phyloP scores from a whole-genome alignment of 2,329 filamentous ascomycete species.

The Colletotrichum tofieldiae region DNA sequence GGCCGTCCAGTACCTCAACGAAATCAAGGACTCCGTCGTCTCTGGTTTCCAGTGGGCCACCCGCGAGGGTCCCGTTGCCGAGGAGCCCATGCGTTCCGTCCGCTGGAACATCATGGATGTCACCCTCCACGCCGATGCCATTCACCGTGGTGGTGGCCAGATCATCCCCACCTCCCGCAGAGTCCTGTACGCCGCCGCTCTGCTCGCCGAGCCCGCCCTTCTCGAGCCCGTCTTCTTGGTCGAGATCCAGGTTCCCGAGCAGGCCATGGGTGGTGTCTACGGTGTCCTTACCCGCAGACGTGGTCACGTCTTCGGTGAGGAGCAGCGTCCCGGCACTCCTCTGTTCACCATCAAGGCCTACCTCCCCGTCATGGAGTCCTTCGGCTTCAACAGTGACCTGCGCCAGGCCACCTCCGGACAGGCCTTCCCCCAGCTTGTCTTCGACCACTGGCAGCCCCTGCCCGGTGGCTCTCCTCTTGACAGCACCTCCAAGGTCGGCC shows the following conservation, averaged over 20 bases:
- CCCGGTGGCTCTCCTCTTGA: conserved; percentile 95
- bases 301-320: conserved; percentile 99
- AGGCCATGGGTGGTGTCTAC: conserved; percentile 99
- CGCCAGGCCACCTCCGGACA: conserved; percentile 94
- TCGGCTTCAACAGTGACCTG: conserved; percentile 99
- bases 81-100: conserved; percentile 97
- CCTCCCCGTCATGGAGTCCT: conserved; percentile 96
- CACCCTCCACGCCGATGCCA: conserved; percentile 98
- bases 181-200: conserved; percentile 93
- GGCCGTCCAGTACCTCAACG: conserved; percentile 99
- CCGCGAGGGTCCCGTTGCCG: conserved; percentile 95
- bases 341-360: conserved; percentile 99
- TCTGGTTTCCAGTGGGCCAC: conserved; percentile 99
- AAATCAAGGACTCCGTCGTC: conserved; percentile 99
- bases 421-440: conserved; percentile 98
- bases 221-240: conserved; percentile 99
- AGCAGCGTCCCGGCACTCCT: conserved; percentile 98
- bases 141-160: conserved; percentile 99
- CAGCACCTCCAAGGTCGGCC: conserved; percentile 83
- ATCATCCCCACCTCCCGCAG: conserved; percentile 98
- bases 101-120: conserved; percentile 99
- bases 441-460: conserved; percentile 98
- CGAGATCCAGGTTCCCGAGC: conserved; percentile 99
- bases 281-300: conserved; percentile 97
- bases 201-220: conserved; percentile 92